phyloP scores from a whole-genome alignment of 768 basidiomycete species.

The Amanita fuliginea region DNA sequence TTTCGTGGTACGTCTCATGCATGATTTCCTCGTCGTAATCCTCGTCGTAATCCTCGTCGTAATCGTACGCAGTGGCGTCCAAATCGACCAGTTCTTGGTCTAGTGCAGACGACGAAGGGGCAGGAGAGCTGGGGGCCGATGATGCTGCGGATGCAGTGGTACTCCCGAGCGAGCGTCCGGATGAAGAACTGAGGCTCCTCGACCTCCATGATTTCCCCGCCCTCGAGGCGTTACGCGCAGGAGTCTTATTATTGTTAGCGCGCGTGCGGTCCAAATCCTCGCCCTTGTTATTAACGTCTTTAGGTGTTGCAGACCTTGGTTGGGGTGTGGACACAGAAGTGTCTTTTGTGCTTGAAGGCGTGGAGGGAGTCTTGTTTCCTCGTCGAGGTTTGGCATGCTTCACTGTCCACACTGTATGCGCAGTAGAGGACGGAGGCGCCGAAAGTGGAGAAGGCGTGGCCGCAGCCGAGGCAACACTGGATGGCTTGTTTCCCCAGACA shows the following conservation, averaged over 20 bases:
- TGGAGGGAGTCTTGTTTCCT: too few relatives aligned
- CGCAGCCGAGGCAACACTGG: too few relatives aligned
- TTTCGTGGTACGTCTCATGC: neutral
- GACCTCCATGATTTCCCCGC: neutral
- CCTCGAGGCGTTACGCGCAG: too few relatives aligned
- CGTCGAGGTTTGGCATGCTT: too few relatives aligned
- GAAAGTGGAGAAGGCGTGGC: too few relatives aligned
- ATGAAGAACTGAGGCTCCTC: neutral
- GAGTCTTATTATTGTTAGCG: neutral
- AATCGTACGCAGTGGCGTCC: neutral
- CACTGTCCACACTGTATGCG: too few relatives aligned
- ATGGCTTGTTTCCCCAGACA: too few relatives aligned
- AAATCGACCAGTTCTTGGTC: neutral
- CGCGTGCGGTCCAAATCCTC: neutral
- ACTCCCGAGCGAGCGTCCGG: neutral
- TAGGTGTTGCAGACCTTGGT: too few relatives aligned
- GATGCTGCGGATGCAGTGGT: neutral
- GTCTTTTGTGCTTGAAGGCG: too few relatives aligned
- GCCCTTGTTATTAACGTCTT: too few relatives aligned
- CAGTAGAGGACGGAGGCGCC: too few relatives aligned
- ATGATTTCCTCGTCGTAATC: constrained; percentile 2
- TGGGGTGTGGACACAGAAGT: neutral
- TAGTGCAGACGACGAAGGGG: neutral
- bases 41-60: constrained; percentile 1
- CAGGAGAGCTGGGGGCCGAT: neutral